These are phyloP conservation scores for Vigna unguiculata DNA, from an alignment of 306 rosid genomes.

Conservation along the genomic window DNA sequence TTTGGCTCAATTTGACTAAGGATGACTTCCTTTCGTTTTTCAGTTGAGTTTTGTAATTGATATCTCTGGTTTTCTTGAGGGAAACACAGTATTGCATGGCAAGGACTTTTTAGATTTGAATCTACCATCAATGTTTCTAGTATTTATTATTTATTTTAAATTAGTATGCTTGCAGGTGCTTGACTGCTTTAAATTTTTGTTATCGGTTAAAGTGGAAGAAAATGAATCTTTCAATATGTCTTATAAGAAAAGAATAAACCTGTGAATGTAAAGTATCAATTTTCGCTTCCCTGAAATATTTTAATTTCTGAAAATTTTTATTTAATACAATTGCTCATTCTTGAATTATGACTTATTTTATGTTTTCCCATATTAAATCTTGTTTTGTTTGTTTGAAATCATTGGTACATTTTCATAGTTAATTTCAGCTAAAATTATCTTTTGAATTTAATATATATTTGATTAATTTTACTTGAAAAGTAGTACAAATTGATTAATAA, in stretches of 20 bases:
- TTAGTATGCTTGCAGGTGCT: not conserved
- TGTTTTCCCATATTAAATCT: constrained; percentile 4
- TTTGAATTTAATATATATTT: constrained; percentile 30
- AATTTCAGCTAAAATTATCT: constrained; percentile 34
- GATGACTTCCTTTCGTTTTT: constrained; percentile 27
- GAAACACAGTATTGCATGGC: constrained; percentile 25
- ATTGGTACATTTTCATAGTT: not conserved
- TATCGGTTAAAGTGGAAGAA: not conserved
- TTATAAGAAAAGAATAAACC: not conserved
- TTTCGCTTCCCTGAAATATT: not conserved
- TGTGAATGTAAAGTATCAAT: constrained; percentile 3
- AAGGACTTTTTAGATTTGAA: constrained; percentile 15
- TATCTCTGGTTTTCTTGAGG: not conserved
- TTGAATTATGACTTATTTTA: constrained; percentile 19
- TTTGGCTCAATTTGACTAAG: constrained; percentile 9
- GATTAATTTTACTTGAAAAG: constrained; percentile 24
- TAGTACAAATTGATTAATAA: constrained; percentile 33
- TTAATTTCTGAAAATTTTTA: not conserved
- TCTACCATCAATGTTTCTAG: constrained; percentile 15
- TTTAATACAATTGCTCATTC: constrained; percentile 9
- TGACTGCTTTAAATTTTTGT: not conserved
- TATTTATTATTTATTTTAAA: not conserved
- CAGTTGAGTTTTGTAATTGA: constrained; percentile 9
- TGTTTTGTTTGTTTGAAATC: constrained; percentile 20
- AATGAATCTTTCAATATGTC: not conserved